Evolutionary conservation across 1,139 yeast genomes (phyloP), one percentile per base, ranked within the genome.

Genomic region (Hansenula sp.): DNA sequence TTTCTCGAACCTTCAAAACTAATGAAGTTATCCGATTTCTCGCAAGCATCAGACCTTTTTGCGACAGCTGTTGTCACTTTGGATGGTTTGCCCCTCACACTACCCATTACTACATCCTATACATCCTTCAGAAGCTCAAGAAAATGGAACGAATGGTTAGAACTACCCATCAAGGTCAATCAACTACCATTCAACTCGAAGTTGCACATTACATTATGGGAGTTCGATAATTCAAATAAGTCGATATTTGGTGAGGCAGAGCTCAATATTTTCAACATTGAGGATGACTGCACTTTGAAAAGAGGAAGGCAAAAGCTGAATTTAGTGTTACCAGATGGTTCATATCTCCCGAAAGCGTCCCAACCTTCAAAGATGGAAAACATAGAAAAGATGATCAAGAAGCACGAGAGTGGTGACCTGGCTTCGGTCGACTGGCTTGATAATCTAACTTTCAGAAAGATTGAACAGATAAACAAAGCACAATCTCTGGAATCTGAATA

Each of bases 371-470:
- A 55, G 27, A 60, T 65, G 63, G 69, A 67, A 44, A 62, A 64
- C 7, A 59, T 82, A 16, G 93, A 86, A 53, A 63, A 65, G 45
- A 68, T 76, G 43, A 67, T 86, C 36, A 82, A 85, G 48, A 68
- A 67, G 40, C 86, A 83, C 57, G 90, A 84, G 53, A 75, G 78
- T 48, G 91, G 93, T 1, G 89, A 84, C 28, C 70, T 78, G 34
- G 67, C 75, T 5, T 65, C 76, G 15, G 68, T 82, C 1, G 78
- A 76, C 34, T 93, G 99, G 98, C 67, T 91, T 9, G 96, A 89
- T 58, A 72, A 77, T 39, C 52, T 87, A 42, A 78, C 86, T 0
- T 68, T 84, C 47, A 73, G 89, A 4, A 71, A 74, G 48, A 71
- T 84, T 40, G 81, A 80, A 47, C 67, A 68, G 44, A 59, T 71